Conservation (phyloP, 495 filamentous ascomycete genomes). For the Ascobolus immersus region DNA sequence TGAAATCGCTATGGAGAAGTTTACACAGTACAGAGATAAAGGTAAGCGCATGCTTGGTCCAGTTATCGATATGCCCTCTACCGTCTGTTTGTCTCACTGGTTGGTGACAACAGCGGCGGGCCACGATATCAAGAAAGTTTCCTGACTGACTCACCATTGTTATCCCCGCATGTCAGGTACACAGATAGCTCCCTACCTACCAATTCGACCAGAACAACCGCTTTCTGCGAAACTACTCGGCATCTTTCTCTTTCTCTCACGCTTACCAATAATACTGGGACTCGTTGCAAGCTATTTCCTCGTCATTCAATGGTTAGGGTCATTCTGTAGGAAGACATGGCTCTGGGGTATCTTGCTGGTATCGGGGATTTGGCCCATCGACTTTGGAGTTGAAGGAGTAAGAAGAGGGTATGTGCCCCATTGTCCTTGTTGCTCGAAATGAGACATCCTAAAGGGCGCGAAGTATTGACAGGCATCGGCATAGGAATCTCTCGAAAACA, state of each 20-base stretch:
- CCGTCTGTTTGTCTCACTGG: too few relatives aligned
- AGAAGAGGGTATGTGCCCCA: slow-evolving; percentile 40
- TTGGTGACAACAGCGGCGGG: too few relatives aligned
- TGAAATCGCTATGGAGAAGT: slow-evolving; percentile 99
- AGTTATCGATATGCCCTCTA: too few relatives aligned
- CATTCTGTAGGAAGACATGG: slow-evolving; percentile 49
- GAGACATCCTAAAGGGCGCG: neutral
- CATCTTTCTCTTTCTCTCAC: slow-evolving; percentile 42
- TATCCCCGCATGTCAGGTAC: slow-evolving; percentile 34
- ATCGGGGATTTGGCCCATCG: slow-evolving; percentile 91
- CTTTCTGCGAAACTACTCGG: slow-evolving; percentile 10
- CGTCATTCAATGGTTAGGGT: slow-evolving; percentile 71
- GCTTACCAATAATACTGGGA: slow-evolving; percentile 51
- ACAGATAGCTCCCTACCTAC: slow-evolving; percentile 86
- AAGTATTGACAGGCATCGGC: neutral
- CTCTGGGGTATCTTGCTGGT: slow-evolving; percentile 68
- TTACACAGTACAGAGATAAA: slow-evolving; percentile 82
- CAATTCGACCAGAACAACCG: slow-evolving; percentile 30
- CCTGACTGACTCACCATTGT: slow-evolving; percentile 6
- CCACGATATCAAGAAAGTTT: too few relatives aligned
- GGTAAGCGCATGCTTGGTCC: slow-evolving; percentile 39
- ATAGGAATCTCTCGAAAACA: slow-evolving; percentile 30
- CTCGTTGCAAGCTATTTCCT: slow-evolving; percentile 46
- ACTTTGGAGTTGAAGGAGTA: slow-evolving; percentile 86
- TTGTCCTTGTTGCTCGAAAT: neutral